A percentile compares a stretch with the other conserved stretches of the same genome.
phyloP scores from a whole-genome alignment of 2,329 filamentous ascomycete species.

The Ophiocordyceps australis region DNA sequence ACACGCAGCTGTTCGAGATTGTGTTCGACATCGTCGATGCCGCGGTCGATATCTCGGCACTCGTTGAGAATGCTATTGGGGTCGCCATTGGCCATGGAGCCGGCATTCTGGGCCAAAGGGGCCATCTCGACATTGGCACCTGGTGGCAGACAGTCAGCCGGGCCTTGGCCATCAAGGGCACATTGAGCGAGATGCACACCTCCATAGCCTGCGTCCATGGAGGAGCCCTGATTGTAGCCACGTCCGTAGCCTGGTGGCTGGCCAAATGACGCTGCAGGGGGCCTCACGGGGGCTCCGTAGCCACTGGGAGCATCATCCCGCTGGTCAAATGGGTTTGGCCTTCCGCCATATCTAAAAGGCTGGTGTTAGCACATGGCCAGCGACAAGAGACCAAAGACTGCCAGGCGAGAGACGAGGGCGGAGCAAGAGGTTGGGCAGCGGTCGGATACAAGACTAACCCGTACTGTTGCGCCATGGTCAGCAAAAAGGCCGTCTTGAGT shows the following conservation, averaged over 20 bases:
- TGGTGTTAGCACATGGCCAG: background rate
- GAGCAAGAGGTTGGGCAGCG: no score
- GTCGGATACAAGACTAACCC: conserved; percentile 22
- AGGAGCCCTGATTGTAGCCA: conserved; percentile 7
- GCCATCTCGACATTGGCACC: conserved; percentile 52
- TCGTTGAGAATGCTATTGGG: conserved; percentile 71
- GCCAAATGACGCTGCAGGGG: conserved; percentile 5
- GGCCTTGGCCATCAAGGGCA: background rate
- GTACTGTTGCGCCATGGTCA: conserved; percentile 25
- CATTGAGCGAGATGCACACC: conserved; percentile 8
- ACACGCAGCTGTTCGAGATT: conserved; percentile 55
- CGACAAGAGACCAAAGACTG: no score
- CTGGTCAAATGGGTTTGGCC: conserved; percentile 41
- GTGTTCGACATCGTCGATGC: conserved; percentile 55
- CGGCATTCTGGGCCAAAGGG: conserved; percentile 35
- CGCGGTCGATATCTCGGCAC: conserved; percentile 61
- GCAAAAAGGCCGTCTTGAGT: no score
- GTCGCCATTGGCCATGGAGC: conserved; percentile 30
- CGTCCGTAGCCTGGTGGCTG: conserved; percentile 7
- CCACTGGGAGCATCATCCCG: conserved; percentile 21
- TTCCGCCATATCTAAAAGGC: conserved; percentile 30
- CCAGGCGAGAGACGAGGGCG: no score
- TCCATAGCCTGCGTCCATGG: conserved; percentile 10
- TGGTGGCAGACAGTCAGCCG: conserved; percentile 4
- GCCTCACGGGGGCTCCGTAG: conserved; percentile 9